These are phyloP conservation scores for Mycena maculata DNA, from an alignment of 768 basidiomycete genomes.

Conservation along the genomic window DNA sequence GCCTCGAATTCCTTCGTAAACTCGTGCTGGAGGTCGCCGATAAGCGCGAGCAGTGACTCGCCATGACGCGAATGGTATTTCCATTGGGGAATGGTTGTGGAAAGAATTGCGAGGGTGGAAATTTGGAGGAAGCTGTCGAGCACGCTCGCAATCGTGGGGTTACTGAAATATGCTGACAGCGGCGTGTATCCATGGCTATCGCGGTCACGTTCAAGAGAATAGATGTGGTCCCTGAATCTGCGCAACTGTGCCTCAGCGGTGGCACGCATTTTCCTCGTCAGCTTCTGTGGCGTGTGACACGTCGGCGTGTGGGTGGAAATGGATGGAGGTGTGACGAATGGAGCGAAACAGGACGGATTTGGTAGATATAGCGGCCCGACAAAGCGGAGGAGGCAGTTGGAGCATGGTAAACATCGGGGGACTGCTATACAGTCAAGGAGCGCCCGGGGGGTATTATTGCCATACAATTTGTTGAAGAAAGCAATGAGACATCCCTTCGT, in stretches of 20 bases:
- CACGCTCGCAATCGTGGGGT: background rate
- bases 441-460: background rate
- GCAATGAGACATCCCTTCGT: slow-evolving; percentile 13
- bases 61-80: slow-evolving; percentile 8
- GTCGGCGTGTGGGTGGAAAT: background rate
- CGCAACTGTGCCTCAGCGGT: background rate
- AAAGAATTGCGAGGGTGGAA: background rate
- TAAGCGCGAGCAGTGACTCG: background rate
- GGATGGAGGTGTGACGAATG: background rate
- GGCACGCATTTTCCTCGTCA: slow-evolving; percentile 9
- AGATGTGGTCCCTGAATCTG: background rate
- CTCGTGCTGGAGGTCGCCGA: background rate
- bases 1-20: slow-evolving; percentile 1
- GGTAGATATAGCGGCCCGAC: slow-evolving; percentile 8
- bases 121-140: slow-evolving; percentile 11
- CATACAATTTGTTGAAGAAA: slow-evolving; percentile 20
- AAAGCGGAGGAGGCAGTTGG: slow-evolving; percentile 4
- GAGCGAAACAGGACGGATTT: background rate
- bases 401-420: slow-evolving; percentile 15
- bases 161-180: background rate
- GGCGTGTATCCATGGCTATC: background rate
- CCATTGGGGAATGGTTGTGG: slow-evolving; percentile 8
- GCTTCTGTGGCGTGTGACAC: background rate
- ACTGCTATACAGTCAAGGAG: slow-evolving; percentile 19
- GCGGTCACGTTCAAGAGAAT: background rate